Base-by-base conservation (phyloP, 257 asterid species). In the Leonotis leonurus region DNA sequence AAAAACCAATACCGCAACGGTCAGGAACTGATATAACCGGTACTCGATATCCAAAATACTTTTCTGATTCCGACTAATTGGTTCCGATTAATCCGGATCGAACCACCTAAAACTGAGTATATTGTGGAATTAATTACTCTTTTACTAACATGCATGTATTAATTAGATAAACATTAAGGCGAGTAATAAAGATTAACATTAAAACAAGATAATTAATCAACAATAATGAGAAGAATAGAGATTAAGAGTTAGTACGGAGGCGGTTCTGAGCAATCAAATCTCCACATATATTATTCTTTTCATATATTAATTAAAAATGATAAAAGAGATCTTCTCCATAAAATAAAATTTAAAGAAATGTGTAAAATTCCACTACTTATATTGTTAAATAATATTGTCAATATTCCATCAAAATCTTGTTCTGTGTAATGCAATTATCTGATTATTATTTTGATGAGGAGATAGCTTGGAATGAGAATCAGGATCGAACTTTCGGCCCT, bases 391-490 rank as follows among this genome's bases (percentile, higher is more conserved):
- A 39, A 40, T 32, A 26, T 25, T 46, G 14, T 30, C 12, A 32
- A 62, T 53, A 61, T 62, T 70, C 69, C 24, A 13, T 53, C 44
- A 35, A 61, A 32, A 62, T 70, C 58, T 35, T 62, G 44, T 48
- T 49, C 17, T 26, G 46, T 56, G 56, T 70, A 36, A 36, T 61
- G 54, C 66, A 57, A 54, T 70, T 54, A 62, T 62, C 50, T 62
- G 53, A 56, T 44, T 70, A 21, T 16, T 27, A 27, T 27, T 33
- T 61, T 61, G 43, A 14, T 43, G 64, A 69, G 17, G 51, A 69
- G 74, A 60, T 60, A 6, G 69, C 57, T 41, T 35, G 65, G 27
- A 62, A 70, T 70, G 65, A 35, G 75, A 44, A 63, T 70, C 48
- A 48, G 55, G 16, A 56, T 44, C 53, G 37, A 63, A 56, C 70